A percentile compares a stretch with the other conserved stretches of the same genome.
Conservation (phyloP, 1,284 basidiomycete genomes). For the Austroboletus novae-zelandiae region DNA sequence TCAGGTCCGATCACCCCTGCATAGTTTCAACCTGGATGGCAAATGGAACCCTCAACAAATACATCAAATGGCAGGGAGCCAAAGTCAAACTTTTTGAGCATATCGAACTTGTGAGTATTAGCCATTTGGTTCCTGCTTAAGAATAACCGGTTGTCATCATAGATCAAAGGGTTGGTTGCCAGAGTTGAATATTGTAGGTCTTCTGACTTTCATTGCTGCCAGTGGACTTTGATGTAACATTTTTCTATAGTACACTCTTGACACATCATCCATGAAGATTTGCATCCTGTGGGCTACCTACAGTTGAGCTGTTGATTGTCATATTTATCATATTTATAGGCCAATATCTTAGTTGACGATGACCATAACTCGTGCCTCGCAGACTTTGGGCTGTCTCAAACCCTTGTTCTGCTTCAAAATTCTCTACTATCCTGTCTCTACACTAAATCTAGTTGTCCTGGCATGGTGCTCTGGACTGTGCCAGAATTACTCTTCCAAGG, state of each 20-base stretch:
- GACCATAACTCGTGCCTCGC: not conserved
- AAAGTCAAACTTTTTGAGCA: not conserved
- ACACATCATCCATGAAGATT: constrained; percentile 3
- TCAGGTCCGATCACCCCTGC: constrained; percentile 5
- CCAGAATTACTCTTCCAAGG: constrained; percentile 2
- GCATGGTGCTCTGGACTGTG: not conserved
- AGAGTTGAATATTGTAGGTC: constrained; percentile 7
- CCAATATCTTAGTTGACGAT: not conserved
- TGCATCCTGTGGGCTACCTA: constrained; percentile 7
- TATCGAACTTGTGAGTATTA: constrained; percentile 2
- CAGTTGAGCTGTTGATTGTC: not conserved
- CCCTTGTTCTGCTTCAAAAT: not conserved
- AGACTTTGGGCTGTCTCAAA: not conserved
- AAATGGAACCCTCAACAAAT: constrained; percentile 1
- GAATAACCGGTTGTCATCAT: not conserved
- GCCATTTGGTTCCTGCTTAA: not conserved
- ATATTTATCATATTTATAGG: not conserved
- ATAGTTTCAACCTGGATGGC: constrained; percentile 11
- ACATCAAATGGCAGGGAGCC: not conserved
- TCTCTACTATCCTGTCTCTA: not conserved
- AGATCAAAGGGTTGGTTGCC: constrained; percentile 3
- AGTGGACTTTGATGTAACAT: not conserved
- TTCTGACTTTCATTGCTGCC: not conserved
- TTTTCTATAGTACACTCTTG: constrained; percentile 5
- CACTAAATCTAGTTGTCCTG: not conserved